Percentiles rank a stretch among this genome's conserved stretches.
These are phyloP conservation scores for Aspergillus glaucus DNA, from an alignment of 2,329 filamentous ascomycete genomes.

Conservation along the genomic window DNA sequence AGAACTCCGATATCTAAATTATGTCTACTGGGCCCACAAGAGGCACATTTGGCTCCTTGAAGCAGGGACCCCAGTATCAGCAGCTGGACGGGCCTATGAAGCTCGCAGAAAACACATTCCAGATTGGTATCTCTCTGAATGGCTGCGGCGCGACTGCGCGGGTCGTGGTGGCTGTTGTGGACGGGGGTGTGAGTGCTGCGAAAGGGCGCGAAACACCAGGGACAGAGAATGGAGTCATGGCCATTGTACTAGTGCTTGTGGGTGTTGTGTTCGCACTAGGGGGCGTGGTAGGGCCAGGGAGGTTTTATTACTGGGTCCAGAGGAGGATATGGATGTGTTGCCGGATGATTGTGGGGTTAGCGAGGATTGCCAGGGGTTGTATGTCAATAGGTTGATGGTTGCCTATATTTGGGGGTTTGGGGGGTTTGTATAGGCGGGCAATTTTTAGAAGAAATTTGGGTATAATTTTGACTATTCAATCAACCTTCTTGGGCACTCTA, in stretches of 20 bases:
- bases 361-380: no score
- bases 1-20: background rate
- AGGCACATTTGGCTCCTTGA: background rate
- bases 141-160: background rate
- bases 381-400: no score
- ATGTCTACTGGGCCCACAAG: background rate
- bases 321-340: no score
- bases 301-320: no score
- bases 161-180: background rate
- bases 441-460: no score
- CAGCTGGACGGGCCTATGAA: background rate
- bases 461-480: no score
- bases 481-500: no score
- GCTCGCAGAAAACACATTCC: background rate
- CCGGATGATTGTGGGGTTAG: no score
- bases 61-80: background rate
- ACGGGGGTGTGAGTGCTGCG: constrained; percentile 1
- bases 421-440: no score
- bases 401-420: no score
- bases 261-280: background rate
- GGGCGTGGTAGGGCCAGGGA: background rate
- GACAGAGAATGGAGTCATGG: background rate
- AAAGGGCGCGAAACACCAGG: background rate
- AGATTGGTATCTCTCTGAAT: background rate
- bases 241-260: background rate